Evolutionary conservation across 2,329 filamentous ascomycete species (phyloP), one percentile per base, ranked within the genome.

Genomic region (Chaetomiaceae sp.): DNA sequence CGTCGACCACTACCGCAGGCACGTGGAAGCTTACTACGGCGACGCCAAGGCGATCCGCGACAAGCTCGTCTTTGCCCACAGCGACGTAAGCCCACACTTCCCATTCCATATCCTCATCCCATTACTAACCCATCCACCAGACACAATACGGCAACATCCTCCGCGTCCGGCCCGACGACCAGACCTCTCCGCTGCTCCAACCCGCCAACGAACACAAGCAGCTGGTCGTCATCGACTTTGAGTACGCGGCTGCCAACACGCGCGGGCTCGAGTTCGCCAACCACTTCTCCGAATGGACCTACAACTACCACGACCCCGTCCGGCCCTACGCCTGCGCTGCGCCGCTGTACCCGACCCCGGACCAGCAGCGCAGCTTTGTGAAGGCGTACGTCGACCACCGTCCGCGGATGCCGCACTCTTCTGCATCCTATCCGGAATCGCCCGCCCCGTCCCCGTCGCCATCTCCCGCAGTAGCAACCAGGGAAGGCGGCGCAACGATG

Each of bases 121-220:
- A n/a, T 22, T 4, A 36, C 47, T 32, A 30, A 48, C 29, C 17
- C 30, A 32, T 27, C 45, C 34, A 14, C 12, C 50, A 95, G 88
- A 95, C 93, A 4, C 93, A 98, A 81, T 97, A 98, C 60, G 93
- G 93, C 54, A 98, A 98, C 62, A 93, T 98, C 52, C 80, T 98
- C 40, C 88, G 90, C 30, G 66, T 83, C 40, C 71, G 72, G 3
- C 78, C 78, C 2, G 75, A 81, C 45, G 75, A 81, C 64, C 78
- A 88, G 55, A 84, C 89, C 57, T 96, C 90, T 0, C 93, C 91
- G 0, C 77, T 97, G 7, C 75, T 96, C 10, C 79, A 93, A 40
- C 89, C 93, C 0, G 83, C 86, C 48, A 97, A 97, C 66, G 83
- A 91, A 56, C 93, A 98, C 69, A 97, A 95, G 66, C 91, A 95